These are phyloP conservation scores for Raffaelea albimanens DNA, from an alignment of 2,329 filamentous ascomycete species.

Conservation along the genomic window DNA sequence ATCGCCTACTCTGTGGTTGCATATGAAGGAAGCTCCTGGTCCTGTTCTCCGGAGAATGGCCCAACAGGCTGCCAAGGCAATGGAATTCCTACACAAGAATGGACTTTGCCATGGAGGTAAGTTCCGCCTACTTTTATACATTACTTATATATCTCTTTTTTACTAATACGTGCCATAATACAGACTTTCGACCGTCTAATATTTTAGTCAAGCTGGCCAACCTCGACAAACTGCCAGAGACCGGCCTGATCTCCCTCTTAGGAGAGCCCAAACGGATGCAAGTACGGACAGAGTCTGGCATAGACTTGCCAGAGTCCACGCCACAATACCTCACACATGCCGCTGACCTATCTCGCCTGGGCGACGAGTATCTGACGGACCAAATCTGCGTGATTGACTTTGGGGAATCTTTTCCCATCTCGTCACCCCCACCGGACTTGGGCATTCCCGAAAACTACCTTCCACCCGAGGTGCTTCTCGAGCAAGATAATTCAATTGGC, in stretches of 20 bases:
- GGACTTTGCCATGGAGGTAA: slow-evolving; percentile 10
- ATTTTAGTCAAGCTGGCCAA: slow-evolving; percentile 6
- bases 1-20: slow-evolving; percentile 4
- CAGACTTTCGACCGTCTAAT: slow-evolving; percentile 9
- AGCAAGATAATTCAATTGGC: slow-evolving; percentile 3
- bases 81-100: slow-evolving; percentile 7
- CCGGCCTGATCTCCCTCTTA: slow-evolving; percentile 5
- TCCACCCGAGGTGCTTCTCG: slow-evolving; percentile 7
- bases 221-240: slow-evolving; percentile 6
- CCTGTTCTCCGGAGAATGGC: slow-evolving; percentile 4
- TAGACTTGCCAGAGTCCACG: background rate
- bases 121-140: background rate
- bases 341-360: background rate
- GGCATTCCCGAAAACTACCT: slow-evolving; percentile 6
- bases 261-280: slow-evolving; percentile 4
- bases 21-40: background rate
- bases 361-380: background rate
- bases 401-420: slow-evolving; percentile 4
- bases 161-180: background rate
- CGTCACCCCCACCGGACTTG: slow-evolving; percentile 4
- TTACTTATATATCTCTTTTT: background rate
- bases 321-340: slow-evolving; percentile 4
- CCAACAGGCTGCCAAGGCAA: slow-evolving; percentile 5
- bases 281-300: slow-evolving; percentile 5
- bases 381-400: slow-evolving; percentile 7